A percentile compares a stretch with the other conserved stretches of the same genome.
These are phyloP conservation scores for Coffea humblotiana DNA, from an alignment of 305 asterid species.

Conservation along the genomic window DNA sequence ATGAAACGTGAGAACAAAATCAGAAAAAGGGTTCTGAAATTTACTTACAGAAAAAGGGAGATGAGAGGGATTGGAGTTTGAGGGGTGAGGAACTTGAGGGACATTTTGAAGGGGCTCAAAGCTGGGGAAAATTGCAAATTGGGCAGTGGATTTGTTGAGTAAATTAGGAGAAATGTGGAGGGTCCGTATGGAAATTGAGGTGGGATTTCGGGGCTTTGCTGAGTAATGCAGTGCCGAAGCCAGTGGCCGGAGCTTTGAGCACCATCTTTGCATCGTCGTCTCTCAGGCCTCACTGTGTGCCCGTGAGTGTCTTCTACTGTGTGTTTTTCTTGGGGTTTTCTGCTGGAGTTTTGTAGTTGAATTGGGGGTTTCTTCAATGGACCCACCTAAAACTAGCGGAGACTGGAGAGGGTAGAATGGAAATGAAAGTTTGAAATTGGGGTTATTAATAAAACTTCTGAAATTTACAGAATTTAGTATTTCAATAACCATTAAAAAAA, in stretches of 20 bases:
- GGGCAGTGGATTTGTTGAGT: conserved; percentile 24
- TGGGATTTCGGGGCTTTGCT: conserved; percentile 26
- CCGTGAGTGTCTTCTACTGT: background rate
- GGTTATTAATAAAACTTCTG: no score
- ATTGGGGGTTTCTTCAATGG: background rate
- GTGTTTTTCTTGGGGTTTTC: background rate
- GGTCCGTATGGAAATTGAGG: conserved; percentile 26
- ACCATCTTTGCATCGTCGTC: conserved; percentile 60
- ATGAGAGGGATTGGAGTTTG: conserved; percentile 22
- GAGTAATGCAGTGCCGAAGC: conserved; percentile 40
- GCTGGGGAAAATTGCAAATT: conserved; percentile 27
- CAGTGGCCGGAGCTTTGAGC: conserved; percentile 58
- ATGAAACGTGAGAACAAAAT: background rate
- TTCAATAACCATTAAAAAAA: no score
- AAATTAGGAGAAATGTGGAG: conserved; percentile 39
- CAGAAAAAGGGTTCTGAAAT: background rate
- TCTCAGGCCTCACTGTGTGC: conserved; percentile 5
- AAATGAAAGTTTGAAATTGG: background rate
- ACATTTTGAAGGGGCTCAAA: conserved; percentile 32
- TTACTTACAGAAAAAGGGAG: conserved; percentile 41
- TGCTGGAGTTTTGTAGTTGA: background rate
- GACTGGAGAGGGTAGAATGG: no score
- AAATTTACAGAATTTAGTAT: no score
- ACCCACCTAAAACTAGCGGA: background rate
- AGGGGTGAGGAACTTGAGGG: conserved; percentile 26